These are phyloP conservation scores for Cercospora zeina DNA, from an alignment of 2,329 filamentous ascomycete species.

Conservation along the genomic window DNA sequence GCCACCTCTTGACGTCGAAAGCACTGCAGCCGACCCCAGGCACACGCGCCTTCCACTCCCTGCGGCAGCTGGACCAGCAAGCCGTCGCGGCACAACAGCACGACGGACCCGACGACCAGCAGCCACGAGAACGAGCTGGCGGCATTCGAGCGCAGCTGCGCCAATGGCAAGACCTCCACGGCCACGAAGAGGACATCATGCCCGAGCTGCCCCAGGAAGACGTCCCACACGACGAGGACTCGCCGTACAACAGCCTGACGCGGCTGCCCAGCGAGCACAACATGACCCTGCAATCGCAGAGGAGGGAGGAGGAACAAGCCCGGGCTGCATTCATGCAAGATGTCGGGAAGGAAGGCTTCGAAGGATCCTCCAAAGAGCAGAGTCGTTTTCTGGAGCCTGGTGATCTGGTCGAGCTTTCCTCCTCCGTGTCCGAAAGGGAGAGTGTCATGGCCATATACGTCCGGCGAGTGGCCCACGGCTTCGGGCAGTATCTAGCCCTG, in stretches of 20 bases:
- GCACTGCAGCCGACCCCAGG: neutral
- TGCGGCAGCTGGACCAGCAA: neutral
- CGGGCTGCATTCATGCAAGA: constrained; percentile 28
- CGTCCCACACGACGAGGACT: constrained; percentile 33
- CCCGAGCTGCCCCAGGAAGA: constrained; percentile 26
- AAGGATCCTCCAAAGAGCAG: constrained; percentile 38
- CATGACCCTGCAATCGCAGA: constrained; percentile 29
- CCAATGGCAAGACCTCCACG: constrained; percentile 50
- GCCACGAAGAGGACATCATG: constrained; percentile 25
- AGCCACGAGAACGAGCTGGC: constrained; percentile 1
- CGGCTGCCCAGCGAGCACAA: constrained; percentile 36
- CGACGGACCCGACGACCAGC: neutral
- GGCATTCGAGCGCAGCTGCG: constrained; percentile 43
- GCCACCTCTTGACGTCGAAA: neutral
- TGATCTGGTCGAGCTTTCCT: constrained; percentile 53
- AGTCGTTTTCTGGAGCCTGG: constrained; percentile 46
- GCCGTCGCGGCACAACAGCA: neutral
- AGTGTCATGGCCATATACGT: constrained; percentile 54
- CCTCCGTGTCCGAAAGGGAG: constrained; percentile 37
- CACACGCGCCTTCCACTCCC: constrained; percentile 15
- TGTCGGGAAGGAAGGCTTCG: constrained; percentile 35
- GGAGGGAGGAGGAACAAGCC: constrained; percentile 33
- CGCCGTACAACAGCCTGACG: constrained; percentile 34
- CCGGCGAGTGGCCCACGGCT: constrained; percentile 31
- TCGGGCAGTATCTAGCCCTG: constrained; percentile 52